Percentiles rank a stretch among this genome's conserved stretches.
phyloP scores from a whole-genome alignment of 2,329 filamentous ascomycete genomes.

The Penicillium sp. region DNA sequence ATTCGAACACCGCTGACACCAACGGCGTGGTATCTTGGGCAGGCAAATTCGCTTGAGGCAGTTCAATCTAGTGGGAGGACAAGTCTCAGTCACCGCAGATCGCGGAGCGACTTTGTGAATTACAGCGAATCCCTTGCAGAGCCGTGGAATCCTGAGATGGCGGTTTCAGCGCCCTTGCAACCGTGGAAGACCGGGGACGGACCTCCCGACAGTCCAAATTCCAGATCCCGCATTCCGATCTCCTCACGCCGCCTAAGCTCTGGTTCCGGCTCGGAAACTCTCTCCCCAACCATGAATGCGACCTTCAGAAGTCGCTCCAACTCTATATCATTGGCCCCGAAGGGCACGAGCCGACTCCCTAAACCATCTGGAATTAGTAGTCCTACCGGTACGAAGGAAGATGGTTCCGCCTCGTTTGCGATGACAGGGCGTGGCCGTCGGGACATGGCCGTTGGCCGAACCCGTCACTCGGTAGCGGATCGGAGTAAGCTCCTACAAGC shows the following conservation, averaged over 20 bases:
- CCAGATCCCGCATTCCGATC: slow-evolving; percentile 49
- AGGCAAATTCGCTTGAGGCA: slow-evolving; percentile 45
- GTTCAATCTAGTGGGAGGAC: slow-evolving; percentile 30
- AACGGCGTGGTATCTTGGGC: slow-evolving; percentile 64
- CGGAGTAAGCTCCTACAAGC: slow-evolving; percentile 67
- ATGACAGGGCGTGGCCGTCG: slow-evolving; percentile 38
- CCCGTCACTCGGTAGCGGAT: slow-evolving; percentile 41
- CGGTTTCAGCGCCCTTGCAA: slow-evolving; percentile 31
- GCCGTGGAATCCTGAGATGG: slow-evolving; percentile 36
- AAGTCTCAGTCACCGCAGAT: slow-evolving; percentile 37
- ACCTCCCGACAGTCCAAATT: slow-evolving; percentile 32
- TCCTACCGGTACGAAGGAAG: slow-evolving; percentile 26
- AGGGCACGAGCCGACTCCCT: slow-evolving; percentile 43
- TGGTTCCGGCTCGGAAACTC: slow-evolving; percentile 43
- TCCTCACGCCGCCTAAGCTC: slow-evolving; percentile 42
- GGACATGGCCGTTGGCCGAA: slow-evolving; percentile 33
- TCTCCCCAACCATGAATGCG: slow-evolving; percentile 39
- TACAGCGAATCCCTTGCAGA: slow-evolving; percentile 28
- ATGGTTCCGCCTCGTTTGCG: slow-evolving; percentile 29
- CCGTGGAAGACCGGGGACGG: slow-evolving; percentile 27
- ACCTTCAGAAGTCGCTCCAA: slow-evolving; percentile 32
- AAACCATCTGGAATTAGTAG: slow-evolving; percentile 38
- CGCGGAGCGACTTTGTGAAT: slow-evolving; percentile 58
- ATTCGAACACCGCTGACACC: slow-evolving; percentile 64
- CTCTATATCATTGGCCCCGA: slow-evolving; percentile 37